These are phyloP conservation scores for Gossypium davidsonii DNA, from an alignment of 441 rosid genomes.

Conservation along the genomic window DNA sequence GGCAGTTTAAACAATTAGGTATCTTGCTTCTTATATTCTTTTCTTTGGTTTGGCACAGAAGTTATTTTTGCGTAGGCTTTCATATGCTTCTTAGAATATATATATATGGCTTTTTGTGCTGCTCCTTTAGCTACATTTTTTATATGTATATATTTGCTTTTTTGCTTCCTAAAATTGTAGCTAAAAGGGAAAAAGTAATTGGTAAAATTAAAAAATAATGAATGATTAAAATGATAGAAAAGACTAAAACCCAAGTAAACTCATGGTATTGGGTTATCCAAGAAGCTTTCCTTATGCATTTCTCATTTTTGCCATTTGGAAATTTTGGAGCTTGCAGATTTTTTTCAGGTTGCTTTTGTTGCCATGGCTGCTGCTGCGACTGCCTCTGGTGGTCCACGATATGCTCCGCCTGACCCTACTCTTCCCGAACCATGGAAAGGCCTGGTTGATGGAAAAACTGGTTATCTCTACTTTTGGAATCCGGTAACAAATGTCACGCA, in stretches of 20 bases:
- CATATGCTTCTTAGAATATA: neutral
- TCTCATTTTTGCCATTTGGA: neutral
- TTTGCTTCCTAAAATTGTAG: neutral
- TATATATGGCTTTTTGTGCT: neutral
- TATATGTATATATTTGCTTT: neutral
- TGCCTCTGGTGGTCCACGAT: constrained; percentile 46
- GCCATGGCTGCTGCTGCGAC: constrained; percentile 57
- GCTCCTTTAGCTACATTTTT: neutral
- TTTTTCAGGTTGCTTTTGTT: constrained; percentile 9
- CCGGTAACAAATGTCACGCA: constrained; percentile 71
- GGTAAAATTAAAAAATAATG: neutral
- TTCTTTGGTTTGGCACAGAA: neutral
- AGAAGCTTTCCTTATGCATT: neutral
- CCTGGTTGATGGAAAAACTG: constrained; percentile 68
- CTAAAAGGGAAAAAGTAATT: neutral
- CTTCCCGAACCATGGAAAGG: constrained; percentile 82
- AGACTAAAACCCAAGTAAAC: neutral
- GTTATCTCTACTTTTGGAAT: constrained; percentile 77
- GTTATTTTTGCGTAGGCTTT: neutral
- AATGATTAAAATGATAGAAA: neutral
- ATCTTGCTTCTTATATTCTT: neutral
- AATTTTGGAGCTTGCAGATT: neutral
- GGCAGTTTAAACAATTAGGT: neutral
- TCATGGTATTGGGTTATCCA: neutral
- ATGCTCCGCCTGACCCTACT: constrained; percentile 70